phyloP scores from a whole-genome alignment of 257 asterid species.

The Solanum lycopersicoides region DNA sequence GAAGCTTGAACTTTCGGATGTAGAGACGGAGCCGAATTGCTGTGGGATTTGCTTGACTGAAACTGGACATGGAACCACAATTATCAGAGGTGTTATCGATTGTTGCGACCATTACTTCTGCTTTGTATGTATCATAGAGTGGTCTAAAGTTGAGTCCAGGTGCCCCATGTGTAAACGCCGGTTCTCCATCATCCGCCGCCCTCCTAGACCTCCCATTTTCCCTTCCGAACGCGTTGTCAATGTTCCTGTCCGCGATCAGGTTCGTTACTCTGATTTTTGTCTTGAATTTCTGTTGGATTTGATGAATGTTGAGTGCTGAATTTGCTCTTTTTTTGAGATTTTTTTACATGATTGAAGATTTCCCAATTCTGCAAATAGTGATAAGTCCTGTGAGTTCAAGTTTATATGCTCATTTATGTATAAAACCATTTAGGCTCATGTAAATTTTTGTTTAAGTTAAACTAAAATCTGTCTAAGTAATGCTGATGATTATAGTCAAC shows the following conservation, averaged over 20 bases:
- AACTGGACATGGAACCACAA: slow-evolving; percentile 12
- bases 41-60: slow-evolving; percentile 69
- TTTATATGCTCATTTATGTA: background rate
- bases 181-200: slow-evolving; percentile 61
- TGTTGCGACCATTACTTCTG: slow-evolving; percentile 72
- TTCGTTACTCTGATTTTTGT: background rate
- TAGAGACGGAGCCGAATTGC: slow-evolving; percentile 10
- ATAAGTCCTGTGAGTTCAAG: background rate
- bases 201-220: slow-evolving; percentile 44
- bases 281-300: background rate
- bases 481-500: background rate
- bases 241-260: slow-evolving; percentile 74
- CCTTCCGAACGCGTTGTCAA: slow-evolving; percentile 39
- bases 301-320: background rate
- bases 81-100: slow-evolving; percentile 50
- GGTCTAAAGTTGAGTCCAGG: slow-evolving; percentile 74
- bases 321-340: background rate
- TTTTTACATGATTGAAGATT: background rate
- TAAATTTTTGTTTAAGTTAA: background rate
- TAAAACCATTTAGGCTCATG: background rate
- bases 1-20: slow-evolving; percentile 7
- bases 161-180: slow-evolving; percentile 74
- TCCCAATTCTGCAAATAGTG: background rate
- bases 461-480: background rate
- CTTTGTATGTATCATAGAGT: slow-evolving; percentile 68